Evolutionary conservation across 2,329 filamentous ascomycete genomes (phyloP), one percentile per base, ranked within the genome.

Genomic region (Botrytis paeoniae): DNA sequence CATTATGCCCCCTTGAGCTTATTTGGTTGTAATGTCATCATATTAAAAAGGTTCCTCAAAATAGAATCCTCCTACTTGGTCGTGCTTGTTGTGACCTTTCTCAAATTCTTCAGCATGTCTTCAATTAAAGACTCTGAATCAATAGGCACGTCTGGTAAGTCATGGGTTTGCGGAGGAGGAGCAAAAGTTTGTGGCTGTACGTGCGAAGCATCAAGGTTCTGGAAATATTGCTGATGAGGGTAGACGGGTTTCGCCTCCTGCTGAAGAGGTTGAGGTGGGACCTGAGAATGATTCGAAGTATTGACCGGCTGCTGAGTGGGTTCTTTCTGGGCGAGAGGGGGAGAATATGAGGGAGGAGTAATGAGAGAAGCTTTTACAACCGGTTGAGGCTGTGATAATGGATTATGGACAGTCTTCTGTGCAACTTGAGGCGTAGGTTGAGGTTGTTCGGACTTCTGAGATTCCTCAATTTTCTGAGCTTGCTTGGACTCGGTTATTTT

Each of bases 31-130:
- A 32, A 57, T 61, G 41, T 61, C 45, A 59, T 39, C n/a, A 64
- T 51, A 32, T 54, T 32, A 14, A 39, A 57, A 51, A 18, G 29
- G 45, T 39, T 48, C 54, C 63, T 51, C 29, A 12, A n/a, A 37
- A 61, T 45, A 18, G 39, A 57, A 59, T 41, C 32, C 41, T 41
- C 25, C 45, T 59, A 69, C 35, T 68, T 61, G 3, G 54, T 25
- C 14, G 16, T 61, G 41, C 39, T 48, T 22, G 51, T 69, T 43
- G 70, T 68, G 45, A 72, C 70, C 68, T 84, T 82, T 60, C 84
- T 83, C 22, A 89, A 80, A 75, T 87, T 87, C 61, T 80, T 78
- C 83, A 89, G 85, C 82, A 89, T 85, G 74, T 83, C 84, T 78
- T 88, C 85, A 62, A 88, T 83, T 59, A 88, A 82, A 39, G 84